Base-by-base conservation (phyloP, 495 filamentous ascomycete species). In the Durotheca rogersii region DNA sequence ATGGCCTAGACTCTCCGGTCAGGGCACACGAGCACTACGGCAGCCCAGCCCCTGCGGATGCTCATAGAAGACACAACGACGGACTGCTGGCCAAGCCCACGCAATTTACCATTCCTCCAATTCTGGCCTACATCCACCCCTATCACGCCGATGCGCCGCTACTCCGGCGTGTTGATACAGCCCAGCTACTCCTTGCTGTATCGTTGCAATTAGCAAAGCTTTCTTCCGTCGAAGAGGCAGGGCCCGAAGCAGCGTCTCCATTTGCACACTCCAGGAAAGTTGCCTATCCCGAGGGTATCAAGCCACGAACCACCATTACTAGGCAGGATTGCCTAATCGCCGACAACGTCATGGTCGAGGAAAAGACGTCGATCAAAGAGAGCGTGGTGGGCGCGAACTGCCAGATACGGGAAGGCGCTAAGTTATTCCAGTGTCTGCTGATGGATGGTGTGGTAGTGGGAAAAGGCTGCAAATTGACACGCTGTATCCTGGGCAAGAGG, bases 381-480 rank as follows among this genome's bases (percentile, higher is more conserved):
- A 83, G 75, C 44, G 88, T 95, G 21, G 81, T 98, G 25, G 93
- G 93, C 21, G 78, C 89, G 6, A 89, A 89, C 60, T 90, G 86
- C 68, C 81, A 86, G 43, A 94, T 97, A 51, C 82, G 81, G 44
- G 79, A 80, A 51, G 89, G 88, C 23, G 90, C 84, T n/a, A 81
- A 86, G 50, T 63, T 98, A 40, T 81, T 78, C 30, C 79, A 88
- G 41, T 96, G 92, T 67, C 64, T 97, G 20, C 67, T 98, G 21
- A 94, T 98, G 88, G 90, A 96, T 45, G 88, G 89, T 6, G 90
- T 85, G 3, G 82, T 86, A 3, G 81, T 98, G 3, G 90, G 83
- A 5, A 83, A 85, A 58, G 81, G 85, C 15, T 86, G 81, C 53
- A 82, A 84, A 61, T 67, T 97, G 36, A 90, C 84, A 6, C 88